Conservation (phyloP, 495 filamentous ascomycete species). For the Tuber indicum region DNA sequence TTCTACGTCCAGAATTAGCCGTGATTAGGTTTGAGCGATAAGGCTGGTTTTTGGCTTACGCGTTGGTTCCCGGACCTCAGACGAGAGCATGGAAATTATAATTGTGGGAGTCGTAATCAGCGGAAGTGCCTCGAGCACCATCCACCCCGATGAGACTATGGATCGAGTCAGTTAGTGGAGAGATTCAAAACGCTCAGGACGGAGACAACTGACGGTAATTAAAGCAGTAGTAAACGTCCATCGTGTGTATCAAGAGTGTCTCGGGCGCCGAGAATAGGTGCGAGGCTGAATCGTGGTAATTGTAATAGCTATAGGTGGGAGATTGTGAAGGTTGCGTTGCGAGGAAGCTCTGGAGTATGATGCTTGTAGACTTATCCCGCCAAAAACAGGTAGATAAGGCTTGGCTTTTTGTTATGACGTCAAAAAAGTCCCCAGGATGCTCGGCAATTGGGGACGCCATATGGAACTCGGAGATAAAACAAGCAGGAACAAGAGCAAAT, state of each 20-base stretch:
- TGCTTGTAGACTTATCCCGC: background rate
- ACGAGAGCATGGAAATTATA: slow-evolving; percentile 57
- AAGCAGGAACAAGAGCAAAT: background rate
- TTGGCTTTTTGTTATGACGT: slow-evolving; percentile 26
- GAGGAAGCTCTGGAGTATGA: slow-evolving; percentile 11
- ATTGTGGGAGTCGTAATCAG: slow-evolving; percentile 61
- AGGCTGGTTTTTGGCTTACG: slow-evolving; percentile 45
- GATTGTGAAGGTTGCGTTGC: background rate
- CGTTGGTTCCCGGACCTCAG: slow-evolving; percentile 53
- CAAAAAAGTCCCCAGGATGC: slow-evolving; percentile 1
- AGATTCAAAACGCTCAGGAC: slow-evolving; percentile 1
- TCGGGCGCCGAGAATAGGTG: background rate
- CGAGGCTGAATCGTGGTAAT: background rate
- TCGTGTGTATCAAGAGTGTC: slow-evolving; percentile 16
- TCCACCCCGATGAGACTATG: slow-evolving; percentile 54
- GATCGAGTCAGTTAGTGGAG: slow-evolving; percentile 6
- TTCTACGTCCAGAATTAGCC: slow-evolving; percentile 42
- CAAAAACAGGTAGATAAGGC: slow-evolving; percentile 11
- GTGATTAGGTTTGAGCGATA: background rate
- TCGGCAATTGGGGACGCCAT: background rate
- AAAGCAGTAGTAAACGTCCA: slow-evolving; percentile 42
- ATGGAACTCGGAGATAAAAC: background rate
- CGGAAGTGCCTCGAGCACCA: slow-evolving; percentile 58
- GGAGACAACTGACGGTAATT: slow-evolving; percentile 34
- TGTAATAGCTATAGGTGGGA: background rate